Percentiles rank a stretch among this genome's conserved stretches.
Evolutionary conservation across 2,329 filamentous ascomycete species (phyloP).

Genomic region (Ceratocystis albifundus): DNA sequence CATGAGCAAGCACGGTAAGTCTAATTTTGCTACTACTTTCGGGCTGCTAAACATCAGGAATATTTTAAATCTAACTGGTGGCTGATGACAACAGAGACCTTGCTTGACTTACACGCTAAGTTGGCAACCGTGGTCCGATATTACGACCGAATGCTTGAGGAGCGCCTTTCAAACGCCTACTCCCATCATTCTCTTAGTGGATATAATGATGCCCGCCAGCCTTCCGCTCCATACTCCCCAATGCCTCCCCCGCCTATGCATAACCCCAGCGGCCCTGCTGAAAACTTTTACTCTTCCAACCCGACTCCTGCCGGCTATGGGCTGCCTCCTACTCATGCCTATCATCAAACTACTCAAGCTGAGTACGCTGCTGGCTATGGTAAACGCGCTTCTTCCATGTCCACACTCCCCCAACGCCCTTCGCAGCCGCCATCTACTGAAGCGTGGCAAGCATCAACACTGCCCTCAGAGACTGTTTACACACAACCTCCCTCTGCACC

Average conservation of each 20-base stretch:
- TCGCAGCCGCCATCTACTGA: conserved; percentile 11
- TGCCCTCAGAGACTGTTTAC: conserved; percentile 29
- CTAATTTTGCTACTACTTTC: not conserved
- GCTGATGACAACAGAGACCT: conserved; percentile 51
- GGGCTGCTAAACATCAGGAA: not conserved
- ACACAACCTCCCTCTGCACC: conserved; percentile 28
- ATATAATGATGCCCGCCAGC: conserved; percentile 41
- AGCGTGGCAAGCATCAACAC: conserved; percentile 20
- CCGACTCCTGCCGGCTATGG: conserved; percentile 12
- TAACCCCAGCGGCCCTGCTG: conserved; percentile 44
- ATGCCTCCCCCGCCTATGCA: conserved; percentile 48
- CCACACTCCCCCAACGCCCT: not conserved
- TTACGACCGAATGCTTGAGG: conserved; percentile 96
- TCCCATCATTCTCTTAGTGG: conserved; percentile 62
- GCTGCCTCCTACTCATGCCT: conserved; percentile 11
- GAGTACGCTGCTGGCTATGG: conserved; percentile 10
- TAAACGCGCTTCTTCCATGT: conserved; percentile 4
- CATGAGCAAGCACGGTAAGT: conserved; percentile 94
- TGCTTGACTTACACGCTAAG: conserved; percentile 89
- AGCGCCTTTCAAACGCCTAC: conserved; percentile 85
- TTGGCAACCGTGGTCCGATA: conserved; percentile 92
- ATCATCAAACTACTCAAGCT: conserved; percentile 6
- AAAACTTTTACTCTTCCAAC: conserved; percentile 66
- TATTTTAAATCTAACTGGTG: not conserved
- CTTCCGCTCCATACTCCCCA: conserved; percentile 53